Conservation (phyloP, 148 eudicot genomes). For the Chenopodium formosanum region DNA sequence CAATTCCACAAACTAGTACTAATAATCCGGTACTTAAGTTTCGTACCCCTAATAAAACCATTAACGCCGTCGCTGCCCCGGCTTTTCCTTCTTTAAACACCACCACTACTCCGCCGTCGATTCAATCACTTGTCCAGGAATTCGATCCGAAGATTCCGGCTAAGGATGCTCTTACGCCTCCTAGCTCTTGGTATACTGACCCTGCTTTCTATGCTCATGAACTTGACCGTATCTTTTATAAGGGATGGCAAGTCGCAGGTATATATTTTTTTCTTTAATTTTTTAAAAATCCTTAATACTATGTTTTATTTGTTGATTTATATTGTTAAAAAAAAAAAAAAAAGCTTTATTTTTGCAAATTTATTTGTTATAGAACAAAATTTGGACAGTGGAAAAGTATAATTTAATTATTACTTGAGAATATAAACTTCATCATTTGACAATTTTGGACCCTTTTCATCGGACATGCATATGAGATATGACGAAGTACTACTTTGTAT, state of each 20-base stretch:
- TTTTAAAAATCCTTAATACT: background rate
- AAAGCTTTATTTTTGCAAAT: no score
- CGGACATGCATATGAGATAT: background rate
- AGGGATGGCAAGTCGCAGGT: slow-evolving; percentile 94
- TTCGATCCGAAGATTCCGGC: slow-evolving; percentile 75
- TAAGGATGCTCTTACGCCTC: slow-evolving; percentile 75
- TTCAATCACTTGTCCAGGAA: slow-evolving; percentile 20
- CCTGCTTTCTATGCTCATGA: slow-evolving; percentile 67
- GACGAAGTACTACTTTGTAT: background rate
- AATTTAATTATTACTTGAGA: background rate
- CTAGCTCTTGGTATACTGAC: slow-evolving; percentile 82
- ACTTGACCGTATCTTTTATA: slow-evolving; percentile 69
- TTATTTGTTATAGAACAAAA: background rate
- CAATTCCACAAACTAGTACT: background rate
- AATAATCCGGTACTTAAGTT: background rate
- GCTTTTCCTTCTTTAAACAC: background rate
- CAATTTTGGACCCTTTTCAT: slow-evolving; percentile 7
- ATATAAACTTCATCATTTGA: background rate
- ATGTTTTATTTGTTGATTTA: background rate
- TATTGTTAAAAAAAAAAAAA: background rate
- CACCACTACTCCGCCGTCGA: background rate
- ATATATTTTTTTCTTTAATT: background rate
- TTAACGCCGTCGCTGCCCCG: background rate
- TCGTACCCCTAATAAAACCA: background rate
- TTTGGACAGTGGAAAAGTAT: background rate